Evolutionary conservation across 129 eudicot genomes (phyloP).

Genomic region (Saposhnikovia divaricata): DNA sequence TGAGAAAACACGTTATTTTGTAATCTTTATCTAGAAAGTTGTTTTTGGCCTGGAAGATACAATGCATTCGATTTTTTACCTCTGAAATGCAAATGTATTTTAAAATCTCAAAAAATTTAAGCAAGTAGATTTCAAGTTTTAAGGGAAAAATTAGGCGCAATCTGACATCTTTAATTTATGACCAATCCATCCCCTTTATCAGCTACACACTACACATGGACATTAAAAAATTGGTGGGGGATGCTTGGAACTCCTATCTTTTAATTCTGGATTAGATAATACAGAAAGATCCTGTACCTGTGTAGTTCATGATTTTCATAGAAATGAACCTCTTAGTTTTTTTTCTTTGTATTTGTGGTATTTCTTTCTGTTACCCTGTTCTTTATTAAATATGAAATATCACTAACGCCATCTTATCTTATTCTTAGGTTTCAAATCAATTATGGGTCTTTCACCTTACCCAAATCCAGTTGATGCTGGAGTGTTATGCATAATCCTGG

Average conservation of each 20-base stretch:
- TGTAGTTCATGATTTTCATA: not conserved
- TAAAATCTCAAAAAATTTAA: not conserved
- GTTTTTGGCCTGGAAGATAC: not conserved
- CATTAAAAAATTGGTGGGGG: not conserved
- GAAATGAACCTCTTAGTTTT: not conserved
- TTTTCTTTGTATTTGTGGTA: not conserved
- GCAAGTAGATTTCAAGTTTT: not conserved
- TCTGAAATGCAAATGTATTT: not conserved
- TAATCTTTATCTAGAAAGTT: too few relatives aligned
- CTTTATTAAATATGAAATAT: not conserved
- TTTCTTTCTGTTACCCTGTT: conserved; percentile 1
- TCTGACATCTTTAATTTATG: not conserved
- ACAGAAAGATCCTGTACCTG: not conserved
- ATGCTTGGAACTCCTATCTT: not conserved
- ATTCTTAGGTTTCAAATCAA: conserved; percentile 32
- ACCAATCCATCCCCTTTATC: not conserved
- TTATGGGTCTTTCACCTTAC: conserved; percentile 79
- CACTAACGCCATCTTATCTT: not conserved
- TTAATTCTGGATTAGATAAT: not conserved
- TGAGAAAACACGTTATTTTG: too few relatives aligned
- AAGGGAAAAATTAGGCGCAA: not conserved
- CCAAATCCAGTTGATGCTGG: conserved; percentile 69
- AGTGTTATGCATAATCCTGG: conserved; percentile 58
- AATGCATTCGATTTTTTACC: not conserved
- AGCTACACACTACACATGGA: not conserved